A percentile compares a stretch with the other conserved stretches of the same genome.
Evolutionary conservation across 2,329 filamentous ascomycete species (phyloP).

Genomic region (Cryphonectria radicalis): DNA sequence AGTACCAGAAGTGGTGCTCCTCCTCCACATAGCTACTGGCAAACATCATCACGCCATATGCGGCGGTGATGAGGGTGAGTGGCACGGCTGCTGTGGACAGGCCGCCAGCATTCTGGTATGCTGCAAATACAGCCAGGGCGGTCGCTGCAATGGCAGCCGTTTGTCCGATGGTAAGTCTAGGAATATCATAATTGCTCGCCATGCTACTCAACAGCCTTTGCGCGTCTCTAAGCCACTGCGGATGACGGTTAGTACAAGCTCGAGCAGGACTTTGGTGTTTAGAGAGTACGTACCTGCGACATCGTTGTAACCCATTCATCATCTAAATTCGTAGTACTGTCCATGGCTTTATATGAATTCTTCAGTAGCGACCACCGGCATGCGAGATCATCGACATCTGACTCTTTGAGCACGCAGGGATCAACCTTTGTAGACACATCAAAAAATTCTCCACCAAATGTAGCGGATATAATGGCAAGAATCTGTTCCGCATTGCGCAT

Average conservation of each 20-base stretch:
- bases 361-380: conserved; percentile 67
- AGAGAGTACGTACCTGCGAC: conserved; percentile 42
- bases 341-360: conserved; percentile 27
- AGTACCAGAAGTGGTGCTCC: conserved; percentile 99
- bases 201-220: conserved; percentile 85
- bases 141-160: conserved; percentile 43
- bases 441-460: conserved; percentile 61
- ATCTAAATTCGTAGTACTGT: conserved; percentile 36
- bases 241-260: conserved; percentile 16
- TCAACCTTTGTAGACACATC: conserved; percentile 35
- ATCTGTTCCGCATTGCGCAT: conserved; percentile 82
- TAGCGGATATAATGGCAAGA: conserved; percentile 73
- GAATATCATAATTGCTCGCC: conserved; percentile 88
- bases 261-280: background rate
- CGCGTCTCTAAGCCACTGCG: conserved; percentile 68
- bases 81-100: conserved; percentile 42
- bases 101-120: conserved; percentile 33
- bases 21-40: conserved; percentile 97
- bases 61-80: conserved; percentile 56
- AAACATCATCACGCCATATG: conserved; percentile 92
- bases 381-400: conserved; percentile 61
- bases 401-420: conserved; percentile 43
- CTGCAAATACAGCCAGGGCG: conserved; percentile 46
- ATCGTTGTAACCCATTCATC: conserved; percentile 49
- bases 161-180: conserved; percentile 58